Base-by-base conservation (phyloP, 2,329 filamentous ascomycete genomes). In the Triangularia verruculosa region DNA sequence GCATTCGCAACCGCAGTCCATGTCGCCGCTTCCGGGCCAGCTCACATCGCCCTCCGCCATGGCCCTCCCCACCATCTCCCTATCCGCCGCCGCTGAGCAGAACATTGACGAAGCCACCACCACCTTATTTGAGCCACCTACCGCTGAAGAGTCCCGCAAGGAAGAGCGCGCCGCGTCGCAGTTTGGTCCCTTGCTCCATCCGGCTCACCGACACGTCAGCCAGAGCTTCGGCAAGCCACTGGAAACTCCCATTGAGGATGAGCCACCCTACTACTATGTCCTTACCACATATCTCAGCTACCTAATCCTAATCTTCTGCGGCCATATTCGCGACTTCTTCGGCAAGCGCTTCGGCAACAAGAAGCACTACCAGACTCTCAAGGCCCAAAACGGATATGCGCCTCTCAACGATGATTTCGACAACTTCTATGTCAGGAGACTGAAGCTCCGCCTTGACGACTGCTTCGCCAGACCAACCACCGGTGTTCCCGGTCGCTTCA, bases 261-360 rank as follows among this genome's bases (percentile, higher is more conserved):
- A 97, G 76, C 94, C 95, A 51, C 92, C 94, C 17, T 98, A 97
- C 80, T 98, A 93, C 82, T 97, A 91, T 79, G 87, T 99, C 72
- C 85, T 99, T 70, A 98, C 95, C 34, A 99, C 95, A 72, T 99
- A 99, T 82, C 92, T 99, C 78, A 97, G 93, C 79, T 99, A 99
- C 78, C 85, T 99, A 68, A 89, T 98, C 70, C 86, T 99, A 72
- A 98, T 99, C 75, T 87, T 95, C 69, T 93, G 97, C 68, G 95
- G 95, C 62, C 95, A 99, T 75, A 88, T 97, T 65, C 89, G 94
- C 74, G 95, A 99, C 76, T 98, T 97, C 79, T 98, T 99, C 75
- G 94, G 95, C 76, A 97, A 98, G 83, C 87, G 91, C 66, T 97
- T 99, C 79, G 90, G 89, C 74, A 87, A 93, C 76, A 87, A 91